These are phyloP conservation scores for Trifolium dubium DNA, from an alignment of 306 rosid species.

Conservation along the genomic window DNA sequence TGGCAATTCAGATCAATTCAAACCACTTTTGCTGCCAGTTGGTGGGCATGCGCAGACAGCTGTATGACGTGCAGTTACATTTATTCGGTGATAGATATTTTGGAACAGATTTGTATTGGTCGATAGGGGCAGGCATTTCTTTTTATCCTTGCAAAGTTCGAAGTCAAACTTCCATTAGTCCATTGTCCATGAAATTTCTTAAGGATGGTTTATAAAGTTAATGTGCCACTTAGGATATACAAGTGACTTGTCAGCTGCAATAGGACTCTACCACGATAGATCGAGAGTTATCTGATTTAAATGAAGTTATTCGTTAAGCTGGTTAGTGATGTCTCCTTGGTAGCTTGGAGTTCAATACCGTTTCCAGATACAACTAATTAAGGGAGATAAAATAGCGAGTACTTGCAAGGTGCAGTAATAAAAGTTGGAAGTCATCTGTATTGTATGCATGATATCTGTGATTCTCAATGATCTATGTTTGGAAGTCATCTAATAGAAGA, in stretches of 20 bases:
- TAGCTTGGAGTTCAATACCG: slow-evolving; percentile 31
- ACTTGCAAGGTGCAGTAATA: slow-evolving; percentile 19
- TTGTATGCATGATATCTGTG: slow-evolving; percentile 20
- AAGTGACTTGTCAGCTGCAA: slow-evolving; percentile 42
- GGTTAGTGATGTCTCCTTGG: slow-evolving; percentile 40
- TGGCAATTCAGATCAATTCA: slow-evolving; percentile 52
- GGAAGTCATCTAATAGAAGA: slow-evolving; percentile 42
- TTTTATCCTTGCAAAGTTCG: slow-evolving; percentile 41
- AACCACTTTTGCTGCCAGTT: slow-evolving; percentile 51
- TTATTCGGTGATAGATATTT: slow-evolving; percentile 40
- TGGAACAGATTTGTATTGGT: slow-evolving; percentile 36
- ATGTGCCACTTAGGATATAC: slow-evolving; percentile 36
- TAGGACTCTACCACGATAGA: slow-evolving; percentile 23
- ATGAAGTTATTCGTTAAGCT: slow-evolving; percentile 37
- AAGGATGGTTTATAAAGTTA: slow-evolving; percentile 37
- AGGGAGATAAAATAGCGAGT: slow-evolving; percentile 36
- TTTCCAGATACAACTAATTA: slow-evolving; percentile 36
- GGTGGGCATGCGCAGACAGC: slow-evolving; percentile 47
- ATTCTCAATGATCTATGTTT: slow-evolving; percentile 25
- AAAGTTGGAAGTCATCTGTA: slow-evolving; percentile 38
- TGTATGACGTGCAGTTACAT: slow-evolving; percentile 41
- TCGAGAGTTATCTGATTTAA: slow-evolving; percentile 39
- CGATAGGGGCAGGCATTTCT: slow-evolving; percentile 30
- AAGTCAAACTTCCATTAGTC: slow-evolving; percentile 31
- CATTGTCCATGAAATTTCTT: slow-evolving; percentile 34